Base-by-base conservation (phyloP, 2,329 filamentous ascomycete genomes). In the Penicillium sp. region DNA sequence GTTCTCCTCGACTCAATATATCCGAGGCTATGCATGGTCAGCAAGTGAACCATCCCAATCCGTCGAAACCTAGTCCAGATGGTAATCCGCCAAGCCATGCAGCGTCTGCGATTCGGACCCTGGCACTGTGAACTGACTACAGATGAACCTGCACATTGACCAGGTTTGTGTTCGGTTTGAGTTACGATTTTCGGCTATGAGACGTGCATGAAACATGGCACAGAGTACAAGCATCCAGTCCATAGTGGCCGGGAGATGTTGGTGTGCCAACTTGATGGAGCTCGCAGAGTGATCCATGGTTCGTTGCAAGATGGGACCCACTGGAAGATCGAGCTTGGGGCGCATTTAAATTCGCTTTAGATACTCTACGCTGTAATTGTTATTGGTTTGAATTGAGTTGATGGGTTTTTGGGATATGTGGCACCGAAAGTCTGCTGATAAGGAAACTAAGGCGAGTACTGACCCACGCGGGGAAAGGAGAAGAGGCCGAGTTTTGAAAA, bases 61-160 rank as follows among this genome's bases (percentile, higher is more conserved):
- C 26, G 58, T 55, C 19, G 9, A 26, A 28, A n/a, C 22, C 12
- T n/a, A 51, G 44, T 28, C 22, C 1, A 37, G 35, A 37, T 35
- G 44, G 50, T 54, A 57, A 55, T 56, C 53, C 28, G 35, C 37
- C 28, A 54, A 56, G 53, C 17, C 26, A n/a, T 19, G 7, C 26
- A 26, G 17, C n/a, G 3, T 9, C 8, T 8, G 28, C 8, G 15
- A 33, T 33, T 26, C 24, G 13, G 28, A 33, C n/a, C 12, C 15
- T 30, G 26, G 15, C 13, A 33, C 44, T 50, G 40, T 44, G 58
- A 61, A 59, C 59, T 45, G 51, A 51, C 35, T 61, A 56, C 55
- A 64, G 51, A 51, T 4, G 10, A 22, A 7, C 44, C 22, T 22
- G 22, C 4, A 13, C 42, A 22, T 24, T 22, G 42, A 45, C 42